phyloP scores from a whole-genome alignment of 2,329 filamentous ascomycete species.

The Acephala macrosclerotiorum region DNA sequence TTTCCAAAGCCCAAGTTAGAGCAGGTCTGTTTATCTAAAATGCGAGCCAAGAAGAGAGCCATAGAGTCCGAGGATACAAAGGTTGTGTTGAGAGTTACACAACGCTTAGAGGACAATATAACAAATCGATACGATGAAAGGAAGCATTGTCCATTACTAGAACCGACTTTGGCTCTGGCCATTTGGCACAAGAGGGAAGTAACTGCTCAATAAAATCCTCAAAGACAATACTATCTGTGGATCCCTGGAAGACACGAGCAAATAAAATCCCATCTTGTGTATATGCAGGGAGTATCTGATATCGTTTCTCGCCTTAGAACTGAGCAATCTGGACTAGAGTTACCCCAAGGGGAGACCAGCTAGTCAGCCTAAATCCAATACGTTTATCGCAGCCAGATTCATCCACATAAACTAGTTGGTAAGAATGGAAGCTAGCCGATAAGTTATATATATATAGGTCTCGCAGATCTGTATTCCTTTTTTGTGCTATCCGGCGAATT shows the following conservation, averaged over 20 bases:
- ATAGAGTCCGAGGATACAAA: too few species aligned
- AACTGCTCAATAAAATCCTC: constrained; percentile 46
- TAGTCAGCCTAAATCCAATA: constrained; percentile 45
- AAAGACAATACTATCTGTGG: constrained; percentile 41
- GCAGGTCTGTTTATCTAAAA: too few species aligned
- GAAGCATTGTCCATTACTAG: constrained; percentile 48
- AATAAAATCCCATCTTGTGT: constrained; percentile 39
- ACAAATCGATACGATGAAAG: constrained; percentile 39
- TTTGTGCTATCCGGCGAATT: constrained; percentile 41
- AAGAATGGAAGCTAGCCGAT: constrained; percentile 42
- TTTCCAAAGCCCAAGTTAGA: too few species aligned
- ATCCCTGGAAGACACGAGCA: constrained; percentile 40
- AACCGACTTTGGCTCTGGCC: constrained; percentile 46
- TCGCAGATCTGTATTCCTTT: constrained; percentile 46
- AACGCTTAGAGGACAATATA: too few species aligned
- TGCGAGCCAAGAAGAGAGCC: too few species aligned
- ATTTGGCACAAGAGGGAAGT: constrained; percentile 43
- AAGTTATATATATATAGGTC: constrained; percentile 47
- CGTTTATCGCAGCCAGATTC: constrained; percentile 49
- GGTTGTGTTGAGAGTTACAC: too few species aligned
- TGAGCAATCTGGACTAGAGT: constrained; percentile 39
- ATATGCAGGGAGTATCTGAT: constrained; percentile 41
- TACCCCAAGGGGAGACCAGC: constrained; percentile 46
- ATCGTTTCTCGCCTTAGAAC: constrained; percentile 35
- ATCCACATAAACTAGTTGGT: constrained; percentile 47